Base-by-base conservation (phyloP, 495 filamentous ascomycete genomes). In the Delitschia confertaspora region DNA sequence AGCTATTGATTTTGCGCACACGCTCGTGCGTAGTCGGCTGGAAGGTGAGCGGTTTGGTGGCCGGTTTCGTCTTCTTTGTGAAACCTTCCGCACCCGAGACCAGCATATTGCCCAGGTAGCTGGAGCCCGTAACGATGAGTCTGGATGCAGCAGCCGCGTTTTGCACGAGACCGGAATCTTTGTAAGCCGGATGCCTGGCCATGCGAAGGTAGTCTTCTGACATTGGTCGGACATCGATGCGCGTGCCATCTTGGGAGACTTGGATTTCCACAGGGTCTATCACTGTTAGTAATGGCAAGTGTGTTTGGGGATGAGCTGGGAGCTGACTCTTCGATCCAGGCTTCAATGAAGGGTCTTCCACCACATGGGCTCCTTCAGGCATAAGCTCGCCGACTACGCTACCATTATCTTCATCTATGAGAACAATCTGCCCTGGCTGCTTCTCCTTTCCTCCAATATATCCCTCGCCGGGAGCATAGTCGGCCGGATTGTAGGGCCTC, bases 381-480 rank as follows among this genome's bases (percentile, higher is more conserved):
- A 78, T 71, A 45, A 98, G 70, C 58, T 95, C 91, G 21, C 91
- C 93, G 13, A 98, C 86, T 4, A 96, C 82, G 60, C 82, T 89
- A 35, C 91, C 66, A 69, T 98, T 80, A 49, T 96, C 89, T 57
- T 98, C 91, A 45, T 98, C 85, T 20, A 96, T 69, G 2, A 98
- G 70, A n/a, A 96, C 91, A 45, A 98, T 89, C 57, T 85, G 80
- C 5, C 85, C 85, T 21, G 53, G 59, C 27, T 68, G 64, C 25
- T 34, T 51, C 34, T 34, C 33, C 32, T 46, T 47, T n/a, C 54
- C 51, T 2, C 68, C 59, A 13, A 75, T 73, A 59, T 93, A 89
- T 2, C 69, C 85, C 61, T 91, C 81, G 3, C 87, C 86, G 3
- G 83, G 83, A 21, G 72, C 74, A 62, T 79, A 95, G 50, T 80